These are phyloP conservation scores for Gynochthodes officinalis DNA, from an alignment of 257 asterid species.

Conservation along the genomic window DNA sequence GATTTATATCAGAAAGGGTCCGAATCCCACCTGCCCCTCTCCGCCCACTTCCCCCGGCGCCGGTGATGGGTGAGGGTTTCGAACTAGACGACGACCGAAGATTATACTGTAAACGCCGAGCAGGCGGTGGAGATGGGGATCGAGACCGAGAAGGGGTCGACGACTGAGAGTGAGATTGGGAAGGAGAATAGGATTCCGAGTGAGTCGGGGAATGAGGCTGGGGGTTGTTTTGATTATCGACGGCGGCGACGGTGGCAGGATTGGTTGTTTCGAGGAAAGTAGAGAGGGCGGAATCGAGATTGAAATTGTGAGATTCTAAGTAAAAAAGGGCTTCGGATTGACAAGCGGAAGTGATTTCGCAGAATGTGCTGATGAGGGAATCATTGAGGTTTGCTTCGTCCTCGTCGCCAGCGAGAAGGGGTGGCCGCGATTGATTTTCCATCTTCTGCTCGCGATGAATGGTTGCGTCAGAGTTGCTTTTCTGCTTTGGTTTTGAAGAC, in stretches of 20 bases:
- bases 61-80: conserved; percentile 13
- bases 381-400: conserved; percentile 32
- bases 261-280: conserved; percentile 61
- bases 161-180: conserved; percentile 32
- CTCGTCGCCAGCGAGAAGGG: neutral
- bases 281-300: conserved; percentile 81
- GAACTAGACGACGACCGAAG: conserved; percentile 42
- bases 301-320: conserved; percentile 79
- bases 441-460: neutral
- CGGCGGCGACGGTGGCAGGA: conserved; percentile 4
- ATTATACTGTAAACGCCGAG: conserved; percentile 43
- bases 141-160: conserved; percentile 45
- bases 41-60: conserved; percentile 26
- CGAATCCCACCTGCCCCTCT: conserved; percentile 40
- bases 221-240: neutral
- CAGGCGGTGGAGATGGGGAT: conserved; percentile 27
- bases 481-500: neutral
- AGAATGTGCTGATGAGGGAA: conserved; percentile 54
- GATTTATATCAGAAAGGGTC: conserved; percentile 70
- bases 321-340: conserved; percentile 72
- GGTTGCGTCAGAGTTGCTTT: neutral
- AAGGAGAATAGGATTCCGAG: conserved; percentile 22
- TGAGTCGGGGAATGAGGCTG: conserved; percentile 8
- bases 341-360: conserved; percentile 64
- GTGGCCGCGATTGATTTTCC: conserved; percentile 24